A percentile compares a stretch with the other conserved stretches of the same genome.
These are phyloP conservation scores for Lentinula sp. DNA, from an alignment of 768 basidiomycete species.

Conservation along the genomic window DNA sequence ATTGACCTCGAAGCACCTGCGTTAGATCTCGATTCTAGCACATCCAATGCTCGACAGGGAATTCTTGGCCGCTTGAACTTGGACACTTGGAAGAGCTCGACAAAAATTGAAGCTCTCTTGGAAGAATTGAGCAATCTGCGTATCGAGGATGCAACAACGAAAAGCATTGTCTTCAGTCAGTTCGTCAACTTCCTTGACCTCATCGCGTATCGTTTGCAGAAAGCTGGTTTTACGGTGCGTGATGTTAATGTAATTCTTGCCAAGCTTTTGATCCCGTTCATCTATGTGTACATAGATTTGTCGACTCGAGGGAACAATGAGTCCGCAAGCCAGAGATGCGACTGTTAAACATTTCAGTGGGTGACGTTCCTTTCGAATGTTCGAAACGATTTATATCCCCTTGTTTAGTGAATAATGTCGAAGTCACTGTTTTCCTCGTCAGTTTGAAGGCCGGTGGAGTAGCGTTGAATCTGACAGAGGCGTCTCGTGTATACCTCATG, in stretches of 20 bases:
- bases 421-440: slow-evolving; percentile 97
- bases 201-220: slow-evolving; percentile 88
- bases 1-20: slow-evolving; percentile 96
- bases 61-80: slow-evolving; percentile 89
- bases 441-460: slow-evolving; percentile 95
- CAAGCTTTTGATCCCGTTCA: background rate
- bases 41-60: slow-evolving; percentile 64
- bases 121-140: slow-evolving; percentile 89
- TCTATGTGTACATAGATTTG: slow-evolving; percentile 54
- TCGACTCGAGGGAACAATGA: slow-evolving; percentile 94
- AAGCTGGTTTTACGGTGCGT: slow-evolving; percentile 82
- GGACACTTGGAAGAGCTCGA: slow-evolving; percentile 89
- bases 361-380: slow-evolving; percentile 17
- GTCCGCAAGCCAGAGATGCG: slow-evolving; percentile 90
- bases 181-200: slow-evolving; percentile 92
- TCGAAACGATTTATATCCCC: background rate
- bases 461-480: slow-evolving; percentile 84
- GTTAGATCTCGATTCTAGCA: slow-evolving; percentile 69
- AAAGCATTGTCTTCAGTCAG: slow-evolving; percentile 95
- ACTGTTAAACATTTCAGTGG: slow-evolving; percentile 92
- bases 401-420: slow-evolving; percentile 77
- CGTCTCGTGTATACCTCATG: slow-evolving; percentile 93
- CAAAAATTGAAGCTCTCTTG: slow-evolving; percentile 93
- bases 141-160: slow-evolving; percentile 81
- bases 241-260: background rate